These are phyloP conservation scores for Fusarium pilosicola DNA, from an alignment of 2,329 filamentous ascomycete genomes.

Conservation along the genomic window DNA sequence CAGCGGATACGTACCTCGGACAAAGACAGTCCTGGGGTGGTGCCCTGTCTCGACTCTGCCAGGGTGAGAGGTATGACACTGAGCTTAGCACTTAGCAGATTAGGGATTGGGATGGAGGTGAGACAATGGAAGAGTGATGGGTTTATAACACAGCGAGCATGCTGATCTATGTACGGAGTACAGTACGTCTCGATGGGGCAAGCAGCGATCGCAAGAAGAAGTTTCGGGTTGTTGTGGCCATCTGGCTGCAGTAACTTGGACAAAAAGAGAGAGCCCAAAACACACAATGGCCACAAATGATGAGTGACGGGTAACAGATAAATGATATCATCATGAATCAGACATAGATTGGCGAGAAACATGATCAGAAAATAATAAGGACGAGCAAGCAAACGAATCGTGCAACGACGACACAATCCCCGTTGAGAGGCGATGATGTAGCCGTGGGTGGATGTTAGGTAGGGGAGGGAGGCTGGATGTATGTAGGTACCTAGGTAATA, in stretches of 20 bases:
- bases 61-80: constrained; percentile 19
- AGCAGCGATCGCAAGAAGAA: not conserved
- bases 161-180: not conserved
- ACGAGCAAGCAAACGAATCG: constrained; percentile 9
- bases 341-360: constrained; percentile 6
- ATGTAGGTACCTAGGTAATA: not conserved
- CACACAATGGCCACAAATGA: not conserved
- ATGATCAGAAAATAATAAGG: not conserved
- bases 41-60: constrained; percentile 2
- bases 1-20: constrained; percentile 20
- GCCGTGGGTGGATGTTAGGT: not conserved
- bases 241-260: not conserved
- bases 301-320: not conserved
- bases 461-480: not conserved
- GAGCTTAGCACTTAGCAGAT: constrained; percentile 13
- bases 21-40: not conserved
- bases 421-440: constrained; percentile 11
- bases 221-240: not conserved
- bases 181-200: not conserved
- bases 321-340: not conserved
- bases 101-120: constrained; percentile 6
- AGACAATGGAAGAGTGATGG: constrained; percentile 25
- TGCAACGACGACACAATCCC: constrained; percentile 6
- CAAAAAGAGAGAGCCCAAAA: not conserved
- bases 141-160: constrained; percentile 9